A percentile compares a stretch with the other conserved stretches of the same genome.
phyloP scores from a whole-genome alignment of 1,284 basidiomycete genomes.

The Tilletiaria anomala region DNA sequence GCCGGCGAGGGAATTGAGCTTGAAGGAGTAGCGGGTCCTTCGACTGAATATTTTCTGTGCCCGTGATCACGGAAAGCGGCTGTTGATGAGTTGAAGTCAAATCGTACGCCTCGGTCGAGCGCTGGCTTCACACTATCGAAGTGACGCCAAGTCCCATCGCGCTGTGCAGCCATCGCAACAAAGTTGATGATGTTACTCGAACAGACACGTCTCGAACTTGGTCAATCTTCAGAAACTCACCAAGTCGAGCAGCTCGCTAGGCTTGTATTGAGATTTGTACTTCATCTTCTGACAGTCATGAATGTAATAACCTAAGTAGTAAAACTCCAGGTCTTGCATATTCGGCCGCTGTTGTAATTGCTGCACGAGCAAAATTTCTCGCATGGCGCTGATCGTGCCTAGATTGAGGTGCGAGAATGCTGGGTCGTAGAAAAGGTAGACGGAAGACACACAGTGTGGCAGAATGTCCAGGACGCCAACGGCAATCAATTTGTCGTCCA shows the following conservation, averaged over 20 bases:
- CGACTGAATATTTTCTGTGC: too few relatives aligned
- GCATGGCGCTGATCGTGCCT: constrained; percentile 50
- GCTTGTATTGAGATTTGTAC: constrained; percentile 84
- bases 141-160: too few relatives aligned
- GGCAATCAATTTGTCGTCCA: constrained; percentile 64
- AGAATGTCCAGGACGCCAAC: constrained; percentile 83
- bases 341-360: constrained; percentile 13
- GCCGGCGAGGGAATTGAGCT: too few relatives aligned
- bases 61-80: too few relatives aligned
- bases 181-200: too few relatives aligned
- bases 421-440: constrained; percentile 87
- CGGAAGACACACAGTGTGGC: constrained; percentile 75
- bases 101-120: too few relatives aligned
- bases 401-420: constrained; percentile 60
- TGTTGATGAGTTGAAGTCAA: too few relatives aligned
- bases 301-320: constrained; percentile 54
- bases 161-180: too few relatives aligned
- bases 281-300: constrained; percentile 85
- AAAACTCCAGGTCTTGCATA: constrained; percentile 2
- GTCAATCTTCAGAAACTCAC: constrained; percentile 46
- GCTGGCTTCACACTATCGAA: too few relatives aligned
- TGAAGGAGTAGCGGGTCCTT: too few relatives aligned
- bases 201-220: too few relatives aligned
- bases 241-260: constrained; percentile 77
- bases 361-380: constrained; percentile 19